These are phyloP conservation scores for Nitzschia sp. DNA, from an alignment of 108 stramenopile species.

Conservation along the genomic window DNA sequence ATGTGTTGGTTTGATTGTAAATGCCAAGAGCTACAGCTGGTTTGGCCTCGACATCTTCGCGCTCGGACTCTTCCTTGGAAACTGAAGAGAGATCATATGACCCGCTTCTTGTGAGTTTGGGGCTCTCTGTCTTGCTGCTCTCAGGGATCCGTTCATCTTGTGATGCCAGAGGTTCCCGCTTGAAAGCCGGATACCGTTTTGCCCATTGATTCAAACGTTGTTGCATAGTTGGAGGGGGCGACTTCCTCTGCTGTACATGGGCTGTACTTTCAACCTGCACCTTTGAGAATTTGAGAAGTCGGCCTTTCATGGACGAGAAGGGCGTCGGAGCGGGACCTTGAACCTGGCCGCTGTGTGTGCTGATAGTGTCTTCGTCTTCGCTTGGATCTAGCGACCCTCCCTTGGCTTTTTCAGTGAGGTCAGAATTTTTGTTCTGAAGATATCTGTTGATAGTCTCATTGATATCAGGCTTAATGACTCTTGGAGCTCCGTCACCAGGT, in stretches of 20 bases:
- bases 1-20: slow-evolving; percentile 1
- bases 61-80: not conserved
- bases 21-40: not conserved
- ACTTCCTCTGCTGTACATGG: not conserved
- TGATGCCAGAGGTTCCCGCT: not conserved
- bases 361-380: slow-evolving; percentile 10
- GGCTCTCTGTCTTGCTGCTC: not conserved
- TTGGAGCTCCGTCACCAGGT: too few relatives aligned
- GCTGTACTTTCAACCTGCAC: not conserved
- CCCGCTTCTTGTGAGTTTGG: not conserved
- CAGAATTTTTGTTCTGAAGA: not conserved
- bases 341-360: slow-evolving; percentile 13
- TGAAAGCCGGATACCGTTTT: slow-evolving; percentile 4
- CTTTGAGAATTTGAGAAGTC: slow-evolving; percentile 11
- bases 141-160: slow-evolving; percentile 1
- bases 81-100: slow-evolving; percentile 1
- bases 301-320: slow-evolving; percentile 5
- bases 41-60: not conserved
- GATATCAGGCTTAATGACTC: too few relatives aligned
- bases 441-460: not conserved
- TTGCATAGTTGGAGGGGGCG: slow-evolving; percentile 15
- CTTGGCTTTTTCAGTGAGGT: not conserved
- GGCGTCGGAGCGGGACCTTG: slow-evolving; percentile 9
- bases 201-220: slow-evolving; percentile 15
- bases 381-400: slow-evolving; percentile 9